Percentiles rank a stretch among this genome's conserved stretches.
Evolutionary conservation across 2,329 filamentous ascomycete species (phyloP).

Genomic region (Beauveria pseudobassiana): DNA sequence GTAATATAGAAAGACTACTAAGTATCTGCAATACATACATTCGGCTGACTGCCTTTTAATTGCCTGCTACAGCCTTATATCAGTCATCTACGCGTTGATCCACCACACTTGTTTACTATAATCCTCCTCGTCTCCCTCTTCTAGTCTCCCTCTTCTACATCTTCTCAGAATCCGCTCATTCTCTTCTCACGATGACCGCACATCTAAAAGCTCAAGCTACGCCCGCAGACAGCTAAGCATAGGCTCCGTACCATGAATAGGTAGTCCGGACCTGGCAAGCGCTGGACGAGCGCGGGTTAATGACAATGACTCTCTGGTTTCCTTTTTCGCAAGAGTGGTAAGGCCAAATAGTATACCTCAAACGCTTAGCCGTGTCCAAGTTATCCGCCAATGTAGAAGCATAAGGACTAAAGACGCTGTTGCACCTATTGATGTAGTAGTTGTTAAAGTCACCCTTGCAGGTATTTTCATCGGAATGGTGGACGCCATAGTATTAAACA

Average conservation of each 20-base stretch:
- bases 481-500: not conserved
- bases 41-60: not conserved
- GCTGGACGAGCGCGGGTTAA: not conserved
- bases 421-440: not conserved
- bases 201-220: not conserved
- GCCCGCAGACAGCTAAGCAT: not conserved
- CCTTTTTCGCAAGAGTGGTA: not conserved
- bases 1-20: not conserved
- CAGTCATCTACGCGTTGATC: not conserved
- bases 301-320: not conserved
- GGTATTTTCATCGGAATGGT: not conserved
- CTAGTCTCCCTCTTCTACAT: not conserved
- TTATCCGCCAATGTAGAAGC: not conserved
- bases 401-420: not conserved
- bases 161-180: not conserved
- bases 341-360: conserved; percentile 2
- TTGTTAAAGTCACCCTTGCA: conserved; percentile 1
- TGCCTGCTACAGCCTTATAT: not conserved
- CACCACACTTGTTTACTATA: not conserved
- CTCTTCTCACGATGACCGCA: not conserved
- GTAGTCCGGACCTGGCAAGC: not conserved
- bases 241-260: not conserved
- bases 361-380: not conserved
- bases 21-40: not conserved
- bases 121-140: not conserved